Evolutionary conservation across 2,329 filamentous ascomycete species (phyloP).

Genomic region (Sarocladium kiliense): DNA sequence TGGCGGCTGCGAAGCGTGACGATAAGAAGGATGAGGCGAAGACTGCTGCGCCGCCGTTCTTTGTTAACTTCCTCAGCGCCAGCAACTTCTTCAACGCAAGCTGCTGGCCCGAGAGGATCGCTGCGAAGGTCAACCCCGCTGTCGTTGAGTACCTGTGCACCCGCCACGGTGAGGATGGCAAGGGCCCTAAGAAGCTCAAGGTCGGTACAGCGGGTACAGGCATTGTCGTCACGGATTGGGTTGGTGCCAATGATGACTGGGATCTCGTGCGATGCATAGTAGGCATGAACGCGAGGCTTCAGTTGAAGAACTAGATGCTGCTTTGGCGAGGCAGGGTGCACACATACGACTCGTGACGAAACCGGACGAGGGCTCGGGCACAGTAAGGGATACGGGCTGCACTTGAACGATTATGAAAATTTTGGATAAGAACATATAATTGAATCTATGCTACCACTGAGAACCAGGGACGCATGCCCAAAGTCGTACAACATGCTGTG

Average conservation of each 20-base stretch:
- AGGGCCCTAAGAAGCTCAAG: constrained; percentile 42
- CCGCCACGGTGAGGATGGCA: constrained; percentile 47
- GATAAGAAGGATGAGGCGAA: no score
- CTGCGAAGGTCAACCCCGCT: constrained; percentile 78
- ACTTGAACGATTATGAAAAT: no score
- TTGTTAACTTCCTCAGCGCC: constrained; percentile 84
- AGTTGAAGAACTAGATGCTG: constrained; percentile 34
- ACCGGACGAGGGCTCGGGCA: no score
- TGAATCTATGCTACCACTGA: no score
- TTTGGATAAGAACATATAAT: no score
- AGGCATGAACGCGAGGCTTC: constrained; percentile 76
- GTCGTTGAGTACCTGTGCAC: constrained; percentile 58
- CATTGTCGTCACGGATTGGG: constrained; percentile 90
- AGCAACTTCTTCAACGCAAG: constrained; percentile 91
- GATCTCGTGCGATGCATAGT: constrained; percentile 82
- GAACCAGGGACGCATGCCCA: no score
- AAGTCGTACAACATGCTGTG: neutral
- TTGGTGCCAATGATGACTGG: constrained; percentile 83
- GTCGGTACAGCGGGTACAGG: constrained; percentile 74
- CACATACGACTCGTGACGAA: no score
- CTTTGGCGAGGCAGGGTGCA: neutral
- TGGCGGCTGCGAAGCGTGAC: constrained; percentile 24
- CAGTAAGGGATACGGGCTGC: no score
- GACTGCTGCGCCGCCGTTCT: constrained; percentile 56
- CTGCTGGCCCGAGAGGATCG: constrained; percentile 93